Conservation (phyloP, 768 basidiomycete species). For the Mycena epipterygia region DNA sequence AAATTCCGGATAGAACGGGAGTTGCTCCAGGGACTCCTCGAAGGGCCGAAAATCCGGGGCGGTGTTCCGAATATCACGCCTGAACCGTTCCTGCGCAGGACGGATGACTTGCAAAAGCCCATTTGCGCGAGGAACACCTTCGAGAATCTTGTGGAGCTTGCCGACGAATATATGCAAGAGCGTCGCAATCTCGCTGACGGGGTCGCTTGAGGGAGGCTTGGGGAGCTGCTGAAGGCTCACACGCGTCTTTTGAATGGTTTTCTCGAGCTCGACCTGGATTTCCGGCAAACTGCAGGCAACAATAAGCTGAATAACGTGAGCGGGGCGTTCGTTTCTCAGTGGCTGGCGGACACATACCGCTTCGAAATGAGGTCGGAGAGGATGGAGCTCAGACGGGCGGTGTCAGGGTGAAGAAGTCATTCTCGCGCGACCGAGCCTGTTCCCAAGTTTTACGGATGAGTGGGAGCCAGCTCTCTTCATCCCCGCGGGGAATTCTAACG, state of each 20-base stretch:
- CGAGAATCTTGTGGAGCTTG: slow-evolving; percentile 60
- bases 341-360: slow-evolving; percentile 58
- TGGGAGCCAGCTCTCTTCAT: slow-evolving; percentile 68
- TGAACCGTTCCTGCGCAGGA: slow-evolving; percentile 63
- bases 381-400: slow-evolving; percentile 68
- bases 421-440: slow-evolving; percentile 69
- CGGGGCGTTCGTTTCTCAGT: no score
- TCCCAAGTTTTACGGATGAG: slow-evolving; percentile 73
- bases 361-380: slow-evolving; percentile 75
- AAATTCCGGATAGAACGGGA: not conserved
- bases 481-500: slow-evolving; percentile 60
- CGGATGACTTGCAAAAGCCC: slow-evolving; percentile 72
- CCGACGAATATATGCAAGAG: slow-evolving; percentile 62
- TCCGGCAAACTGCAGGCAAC: slow-evolving; percentile 77
- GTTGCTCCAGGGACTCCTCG: slow-evolving; percentile 24
- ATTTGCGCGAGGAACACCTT: slow-evolving; percentile 64
- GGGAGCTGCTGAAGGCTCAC: slow-evolving; percentile 53
- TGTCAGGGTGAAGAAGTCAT: slow-evolving; percentile 66
- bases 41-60: slow-evolving; percentile 73
- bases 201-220: slow-evolving; percentile 66
- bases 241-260: slow-evolving; percentile 56
- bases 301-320: no score
- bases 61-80: slow-evolving; percentile 60
- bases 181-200: slow-evolving; percentile 67
- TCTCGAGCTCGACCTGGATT: slow-evolving; percentile 70